phyloP scores from a whole-genome alignment of 177 flowering plant species.

The Vitis hybrid region DNA sequence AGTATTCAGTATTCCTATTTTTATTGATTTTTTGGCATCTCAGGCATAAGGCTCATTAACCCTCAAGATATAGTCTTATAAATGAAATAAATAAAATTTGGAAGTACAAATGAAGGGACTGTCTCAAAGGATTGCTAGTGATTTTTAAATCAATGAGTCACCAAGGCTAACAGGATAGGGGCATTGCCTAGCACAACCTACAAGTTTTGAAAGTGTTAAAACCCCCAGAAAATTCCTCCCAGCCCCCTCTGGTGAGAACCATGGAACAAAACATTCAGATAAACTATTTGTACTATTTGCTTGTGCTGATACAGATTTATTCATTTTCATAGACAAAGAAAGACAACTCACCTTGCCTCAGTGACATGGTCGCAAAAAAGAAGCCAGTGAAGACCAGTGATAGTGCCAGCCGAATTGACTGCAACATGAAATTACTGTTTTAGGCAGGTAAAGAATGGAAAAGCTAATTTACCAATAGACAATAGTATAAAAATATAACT shows the following conservation, averaged over 20 bases:
- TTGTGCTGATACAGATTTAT: background rate
- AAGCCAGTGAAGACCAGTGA: slow-evolving; percentile 58
- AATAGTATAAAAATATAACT: background rate
- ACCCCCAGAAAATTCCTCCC: background rate
- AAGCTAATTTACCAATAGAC: background rate
- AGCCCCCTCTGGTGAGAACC: background rate
- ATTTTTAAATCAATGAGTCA: no score
- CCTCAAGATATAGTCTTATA: no score
- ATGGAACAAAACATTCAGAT: background rate
- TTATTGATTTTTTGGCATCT: no score
- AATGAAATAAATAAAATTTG: no score
- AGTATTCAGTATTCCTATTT: no score
- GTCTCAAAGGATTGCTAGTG: no score
- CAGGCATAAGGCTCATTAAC: no score
- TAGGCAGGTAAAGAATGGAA: background rate
- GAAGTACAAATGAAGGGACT: no score
- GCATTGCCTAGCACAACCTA: no score
- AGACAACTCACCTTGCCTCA: slow-evolving; percentile 69
- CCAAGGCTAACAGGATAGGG: no score
- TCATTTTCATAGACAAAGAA: background rate
- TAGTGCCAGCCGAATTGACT: slow-evolving; percentile 78
- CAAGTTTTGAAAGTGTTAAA: no score
- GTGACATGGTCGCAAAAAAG: slow-evolving; percentile 60
- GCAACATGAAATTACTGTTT: slow-evolving; percentile 22
- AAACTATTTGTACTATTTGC: background rate